Percentiles rank a stretch among this genome's conserved stretches.
These are phyloP conservation scores for Trametes cubensis DNA, from an alignment of 768 basidiomycete genomes.

Conservation along the genomic window DNA sequence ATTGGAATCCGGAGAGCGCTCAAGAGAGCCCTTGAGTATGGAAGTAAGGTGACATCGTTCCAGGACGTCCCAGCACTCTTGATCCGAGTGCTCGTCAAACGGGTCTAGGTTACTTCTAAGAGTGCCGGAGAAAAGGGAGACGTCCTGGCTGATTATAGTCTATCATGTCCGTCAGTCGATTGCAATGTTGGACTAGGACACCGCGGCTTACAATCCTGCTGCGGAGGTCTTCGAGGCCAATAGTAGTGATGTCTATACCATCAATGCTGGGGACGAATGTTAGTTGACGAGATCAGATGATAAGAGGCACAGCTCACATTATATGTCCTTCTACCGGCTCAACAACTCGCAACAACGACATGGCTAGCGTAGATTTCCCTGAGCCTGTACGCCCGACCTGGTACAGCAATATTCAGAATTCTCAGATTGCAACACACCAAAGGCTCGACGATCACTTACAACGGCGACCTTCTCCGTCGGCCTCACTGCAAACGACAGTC, in stretches of 20 bases:
- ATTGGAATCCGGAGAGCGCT: constrained; percentile 2
- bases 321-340: constrained; percentile 62
- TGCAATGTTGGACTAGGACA: background rate
- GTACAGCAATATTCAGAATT: background rate
- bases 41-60: constrained; percentile 62
- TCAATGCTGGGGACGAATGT: constrained; percentile 50
- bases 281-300: background rate
- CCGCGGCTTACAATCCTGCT: constrained; percentile 50
- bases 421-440: background rate
- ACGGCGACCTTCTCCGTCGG: constrained; percentile 72
- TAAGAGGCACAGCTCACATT: constrained; percentile 42
- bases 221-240: constrained; percentile 71
- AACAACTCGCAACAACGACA: constrained; percentile 54
- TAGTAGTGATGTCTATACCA: constrained; percentile 64
- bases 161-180: constrained; percentile 28
- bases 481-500: constrained; percentile 58
- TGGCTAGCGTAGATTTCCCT: constrained; percentile 38
- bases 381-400: constrained; percentile 73
- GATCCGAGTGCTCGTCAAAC: constrained; percentile 55
- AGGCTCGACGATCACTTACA: constrained; percentile 39
- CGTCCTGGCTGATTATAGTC: constrained; percentile 79
- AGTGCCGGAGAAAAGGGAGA: constrained; percentile 73
- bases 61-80: constrained; percentile 67
- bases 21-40: constrained; percentile 37
- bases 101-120: constrained; percentile 76